Evolutionary conservation across 192 early-diverging fungal genomes (phyloP), one percentile per base, ranked within the genome.

Genomic region (Coemansia nantahalensis): DNA sequence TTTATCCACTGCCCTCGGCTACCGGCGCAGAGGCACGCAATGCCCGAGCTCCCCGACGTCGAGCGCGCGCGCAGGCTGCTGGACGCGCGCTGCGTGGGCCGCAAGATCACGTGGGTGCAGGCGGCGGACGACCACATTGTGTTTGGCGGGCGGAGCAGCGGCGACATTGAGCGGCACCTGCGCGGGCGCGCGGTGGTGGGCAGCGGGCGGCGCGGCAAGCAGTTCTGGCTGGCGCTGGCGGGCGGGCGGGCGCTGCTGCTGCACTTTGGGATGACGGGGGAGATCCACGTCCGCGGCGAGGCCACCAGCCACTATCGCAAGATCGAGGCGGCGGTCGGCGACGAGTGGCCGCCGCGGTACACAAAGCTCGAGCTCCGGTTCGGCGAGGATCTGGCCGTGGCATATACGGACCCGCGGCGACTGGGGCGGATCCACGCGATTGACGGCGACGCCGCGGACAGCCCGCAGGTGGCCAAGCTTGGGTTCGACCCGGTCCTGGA

Each of bases 241-340:
- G 56, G 55, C n/a, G 52, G 46, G 7, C 23, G 63, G 11, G 35
- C 44, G 0, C 41, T 78, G 34, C 43, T 91, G 6, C 33, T 84
- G 48, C 89, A 92, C 59, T 79, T 88, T 59, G 91, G 90, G 24
- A 87, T 90, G 88, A 83, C 86, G 4, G 83, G 85, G n/a, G 53
- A 69, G 45, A 51, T 75, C 7, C 51, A 54, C 16, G 17, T 75
- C 21, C 45, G 48, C 26, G 65, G 39, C 9, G 48, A 64, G 33
- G 23, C 59, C 5, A 26, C 41, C 23, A 48, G 22, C 16, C 58
- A 51, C 26, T 67, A 62, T 62, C 40, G 61, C 55, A 59, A 61
- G 43, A 42, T 54, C 37, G 47, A 47, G 12, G 39, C 62, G 13
- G 47, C 50, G 21, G 51, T 39, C 8, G 62, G 42, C 19, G 74